Percentiles rank a stretch among this genome's conserved stretches.
These are phyloP conservation scores for Leccinum incarnatum DNA, from an alignment of 768 basidiomycete species.

Conservation along the genomic window DNA sequence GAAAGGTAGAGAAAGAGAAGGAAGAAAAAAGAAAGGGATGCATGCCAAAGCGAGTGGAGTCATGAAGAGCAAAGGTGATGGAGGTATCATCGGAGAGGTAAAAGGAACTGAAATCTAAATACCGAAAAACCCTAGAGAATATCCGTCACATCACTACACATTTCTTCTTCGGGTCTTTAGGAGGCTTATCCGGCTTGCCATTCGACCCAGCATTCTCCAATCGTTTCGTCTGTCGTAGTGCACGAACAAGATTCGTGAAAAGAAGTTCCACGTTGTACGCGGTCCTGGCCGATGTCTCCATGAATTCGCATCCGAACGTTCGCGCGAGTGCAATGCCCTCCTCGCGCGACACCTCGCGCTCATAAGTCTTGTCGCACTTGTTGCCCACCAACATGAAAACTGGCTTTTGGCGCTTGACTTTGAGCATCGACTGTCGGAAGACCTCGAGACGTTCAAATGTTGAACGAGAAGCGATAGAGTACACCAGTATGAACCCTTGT, in stretches of 20 bases:
- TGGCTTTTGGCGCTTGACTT: conserved; percentile 82
- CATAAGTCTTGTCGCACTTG: conserved; percentile 90
- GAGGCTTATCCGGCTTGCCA: conserved; percentile 39
- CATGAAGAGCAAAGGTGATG: conserved; percentile 32
- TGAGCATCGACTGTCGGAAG: conserved; percentile 86
- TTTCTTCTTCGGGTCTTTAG: conserved; percentile 50
- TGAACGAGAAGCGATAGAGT: conserved; percentile 92
- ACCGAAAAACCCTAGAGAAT: conserved; percentile 55
- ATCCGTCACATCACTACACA: conserved; percentile 80
- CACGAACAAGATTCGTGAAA: conserved; percentile 84
- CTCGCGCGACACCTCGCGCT: conserved; percentile 87
- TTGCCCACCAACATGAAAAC: conserved; percentile 96
- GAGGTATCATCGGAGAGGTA: conserved; percentile 86
- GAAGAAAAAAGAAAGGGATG: conserved; percentile 16
- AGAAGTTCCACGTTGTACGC: conserved; percentile 88
- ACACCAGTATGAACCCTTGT: conserved; percentile 96
- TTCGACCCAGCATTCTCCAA: conserved; percentile 41
- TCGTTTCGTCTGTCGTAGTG: conserved; percentile 67
- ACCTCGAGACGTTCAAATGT: conserved; percentile 89
- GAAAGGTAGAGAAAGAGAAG: background rate
- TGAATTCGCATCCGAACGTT: conserved; percentile 87
- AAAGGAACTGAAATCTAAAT: conserved; percentile 65
- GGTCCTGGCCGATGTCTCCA: conserved; percentile 96
- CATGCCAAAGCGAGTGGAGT: conserved; percentile 26
- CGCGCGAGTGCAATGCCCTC: conserved; percentile 83